phyloP scores from a whole-genome alignment of 164 flowering plant genomes.

The Tinospora cordifolia region DNA sequence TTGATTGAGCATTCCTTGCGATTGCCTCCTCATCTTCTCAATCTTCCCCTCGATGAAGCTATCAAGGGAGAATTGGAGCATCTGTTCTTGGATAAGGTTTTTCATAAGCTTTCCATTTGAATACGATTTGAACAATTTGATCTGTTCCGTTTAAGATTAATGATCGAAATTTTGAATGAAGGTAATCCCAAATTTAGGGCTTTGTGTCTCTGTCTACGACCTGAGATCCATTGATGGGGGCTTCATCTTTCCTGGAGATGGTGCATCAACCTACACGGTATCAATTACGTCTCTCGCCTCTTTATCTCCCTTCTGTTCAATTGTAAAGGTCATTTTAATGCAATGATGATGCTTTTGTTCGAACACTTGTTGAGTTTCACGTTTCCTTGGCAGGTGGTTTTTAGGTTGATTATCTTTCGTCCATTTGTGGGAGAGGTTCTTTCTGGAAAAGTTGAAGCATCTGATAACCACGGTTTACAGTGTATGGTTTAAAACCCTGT shows the following conservation, averaged over 20 bases:
- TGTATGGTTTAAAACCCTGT: constrained; percentile 34
- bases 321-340: too few relatives aligned
- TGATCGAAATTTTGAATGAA: constrained; percentile 17
- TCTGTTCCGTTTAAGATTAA: not conserved
- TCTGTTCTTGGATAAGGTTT: constrained; percentile 67
- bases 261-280: constrained; percentile 69
- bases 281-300: not conserved
- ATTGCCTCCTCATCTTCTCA: constrained; percentile 61
- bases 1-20: constrained; percentile 54
- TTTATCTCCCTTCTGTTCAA: not conserved
- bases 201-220: constrained; percentile 63
- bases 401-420: constrained; percentile 71
- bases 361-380: not conserved
- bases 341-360: not conserved
- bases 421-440: constrained; percentile 82
- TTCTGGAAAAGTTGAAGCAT: constrained; percentile 52
- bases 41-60: constrained; percentile 43
- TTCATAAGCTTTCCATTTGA: not conserved
- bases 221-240: constrained; percentile 54
- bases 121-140: not conserved
- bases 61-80: constrained; percentile 46
- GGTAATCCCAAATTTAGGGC: constrained; percentile 67
- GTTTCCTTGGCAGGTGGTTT: constrained; percentile 47
- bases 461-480: constrained; percentile 46
- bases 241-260: constrained; percentile 56